Conservation (phyloP, 2,329 filamentous ascomycete species). For the Phyllosticta citriasiana region DNA sequence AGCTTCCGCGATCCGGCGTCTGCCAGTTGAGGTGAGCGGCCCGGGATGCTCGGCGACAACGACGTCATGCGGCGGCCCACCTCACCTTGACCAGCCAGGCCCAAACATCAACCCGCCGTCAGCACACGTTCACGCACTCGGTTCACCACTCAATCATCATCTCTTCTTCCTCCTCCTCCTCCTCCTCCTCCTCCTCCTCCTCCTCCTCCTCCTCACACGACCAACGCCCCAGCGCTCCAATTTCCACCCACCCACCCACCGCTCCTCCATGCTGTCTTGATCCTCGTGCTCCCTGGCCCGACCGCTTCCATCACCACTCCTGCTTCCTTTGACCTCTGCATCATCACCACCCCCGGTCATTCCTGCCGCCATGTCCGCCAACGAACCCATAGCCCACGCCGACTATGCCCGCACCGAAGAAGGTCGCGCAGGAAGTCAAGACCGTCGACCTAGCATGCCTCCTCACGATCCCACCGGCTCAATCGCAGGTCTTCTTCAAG, state of each 20-base stretch:
- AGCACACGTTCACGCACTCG: not conserved
- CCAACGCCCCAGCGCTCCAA: not conserved
- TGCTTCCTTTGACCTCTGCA: not conserved
- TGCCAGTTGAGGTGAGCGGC: not conserved
- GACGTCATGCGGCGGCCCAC: conserved; percentile 5
- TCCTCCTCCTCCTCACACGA: not conserved
- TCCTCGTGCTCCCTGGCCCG: not conserved
- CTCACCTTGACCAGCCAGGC: not conserved
- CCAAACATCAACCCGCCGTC: not conserved
- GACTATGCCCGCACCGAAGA: conserved; percentile 3
- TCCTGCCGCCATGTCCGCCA: conserved; percentile 3
- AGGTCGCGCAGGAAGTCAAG: not conserved
- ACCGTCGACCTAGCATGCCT: not conserved
- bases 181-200: too few species aligned
- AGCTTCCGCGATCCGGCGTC: not conserved
- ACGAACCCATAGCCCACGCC: conserved; percentile 5
- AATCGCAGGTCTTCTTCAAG: conserved; percentile 2
- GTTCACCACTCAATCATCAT: not conserved
- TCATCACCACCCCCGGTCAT: not conserved
- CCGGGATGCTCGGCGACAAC: conserved; percentile 2
- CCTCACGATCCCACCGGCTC: conserved; percentile 4
- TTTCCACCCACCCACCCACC: not conserved
- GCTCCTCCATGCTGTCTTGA: conserved; percentile 2
- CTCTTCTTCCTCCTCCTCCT: not conserved
- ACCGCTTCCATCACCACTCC: not conserved